A percentile compares a stretch with the other conserved stretches of the same genome.
Conservation (phyloP, 2,329 filamentous ascomycete genomes). For the Macrophomina pseudophaseolina region DNA sequence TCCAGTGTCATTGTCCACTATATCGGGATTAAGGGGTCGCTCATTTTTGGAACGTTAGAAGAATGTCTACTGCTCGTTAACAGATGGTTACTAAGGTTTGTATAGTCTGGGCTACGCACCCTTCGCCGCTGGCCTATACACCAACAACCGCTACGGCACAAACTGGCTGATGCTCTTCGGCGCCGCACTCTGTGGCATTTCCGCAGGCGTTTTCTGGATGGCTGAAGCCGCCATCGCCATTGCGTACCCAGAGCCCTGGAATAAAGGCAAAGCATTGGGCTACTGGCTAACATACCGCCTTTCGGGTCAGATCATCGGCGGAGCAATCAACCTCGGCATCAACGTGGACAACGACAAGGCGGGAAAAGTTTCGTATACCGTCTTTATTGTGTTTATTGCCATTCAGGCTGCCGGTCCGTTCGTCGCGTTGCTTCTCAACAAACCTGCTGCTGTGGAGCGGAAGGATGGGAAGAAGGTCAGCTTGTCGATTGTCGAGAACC, state of each 20-base stretch:
- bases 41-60: constrained; percentile 36
- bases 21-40: constrained; percentile 48
- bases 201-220: constrained; percentile 48
- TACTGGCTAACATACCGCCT: constrained; percentile 70
- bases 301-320: constrained; percentile 71
- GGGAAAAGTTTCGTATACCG: constrained; percentile 71
- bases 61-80: fast-evolving
- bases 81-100: constrained; percentile 32
- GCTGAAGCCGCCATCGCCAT: constrained; percentile 49
- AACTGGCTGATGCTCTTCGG: constrained; percentile 44
- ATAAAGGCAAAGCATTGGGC: constrained; percentile 56
- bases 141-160: constrained; percentile 39
- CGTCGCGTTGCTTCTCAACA: constrained; percentile 66
- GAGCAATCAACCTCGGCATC: constrained; percentile 71
- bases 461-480: constrained; percentile 68
- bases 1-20: constrained; percentile 34
- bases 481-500: constrained; percentile 61
- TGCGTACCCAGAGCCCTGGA: constrained; percentile 51
- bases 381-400: constrained; percentile 73
- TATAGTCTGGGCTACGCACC: constrained; percentile 36
- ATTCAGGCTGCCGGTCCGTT: constrained; percentile 69
- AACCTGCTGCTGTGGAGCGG: constrained; percentile 66
- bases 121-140: constrained; percentile 37
- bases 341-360: constrained; percentile 63
- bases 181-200: constrained; percentile 40